Evolutionary conservation across 1,139 yeast genomes (phyloP).

Genomic region (Torulaspora globosa): DNA sequence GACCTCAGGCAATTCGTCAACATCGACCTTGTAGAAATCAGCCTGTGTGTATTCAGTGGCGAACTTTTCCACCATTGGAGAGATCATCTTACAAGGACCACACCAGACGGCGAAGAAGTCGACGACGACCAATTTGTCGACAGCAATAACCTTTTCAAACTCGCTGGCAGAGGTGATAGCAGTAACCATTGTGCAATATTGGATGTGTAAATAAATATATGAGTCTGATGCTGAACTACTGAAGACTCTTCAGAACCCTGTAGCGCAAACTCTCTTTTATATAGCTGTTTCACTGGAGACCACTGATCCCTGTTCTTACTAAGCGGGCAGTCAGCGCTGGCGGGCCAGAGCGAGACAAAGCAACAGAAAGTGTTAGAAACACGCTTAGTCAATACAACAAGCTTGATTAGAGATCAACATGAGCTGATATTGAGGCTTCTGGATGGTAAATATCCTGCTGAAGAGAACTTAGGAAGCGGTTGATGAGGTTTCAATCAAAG

Average conservation of each 20-base stretch:
- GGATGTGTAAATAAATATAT: not conserved
- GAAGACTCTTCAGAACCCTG: not conserved
- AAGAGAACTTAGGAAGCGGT: not conserved
- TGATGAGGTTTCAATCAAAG: too few species aligned
- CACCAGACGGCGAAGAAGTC: slow-evolving; percentile 97
- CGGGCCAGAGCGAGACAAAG: slow-evolving; percentile 4
- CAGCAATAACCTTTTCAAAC: slow-evolving; percentile 54
- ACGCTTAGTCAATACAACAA: not conserved
- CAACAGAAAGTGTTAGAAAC: not conserved
- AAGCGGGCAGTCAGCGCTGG: slow-evolving; percentile 9
- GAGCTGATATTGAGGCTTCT: too few species aligned
- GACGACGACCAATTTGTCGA: slow-evolving; percentile 68
- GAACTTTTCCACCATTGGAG: slow-evolving; percentile 83
- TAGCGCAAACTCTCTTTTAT: not conserved
- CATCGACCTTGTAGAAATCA: slow-evolving; percentile 79
- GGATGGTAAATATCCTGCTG: too few species aligned
- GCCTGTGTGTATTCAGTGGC: slow-evolving; percentile 53
- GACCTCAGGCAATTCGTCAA: slow-evolving; percentile 69
- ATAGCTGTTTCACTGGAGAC: not conserved
- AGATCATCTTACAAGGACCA: slow-evolving; percentile 95
- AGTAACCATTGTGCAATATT: slow-evolving; percentile 40
- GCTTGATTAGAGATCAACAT: not conserved
- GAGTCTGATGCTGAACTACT: too few species aligned
- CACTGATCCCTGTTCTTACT: slow-evolving; percentile 10
- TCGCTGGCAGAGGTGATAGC: slow-evolving; percentile 51